A percentile compares a stretch with the other conserved stretches of the same genome.
Conservation (phyloP, 768 basidiomycete species). For the Leccinum obscurum region DNA sequence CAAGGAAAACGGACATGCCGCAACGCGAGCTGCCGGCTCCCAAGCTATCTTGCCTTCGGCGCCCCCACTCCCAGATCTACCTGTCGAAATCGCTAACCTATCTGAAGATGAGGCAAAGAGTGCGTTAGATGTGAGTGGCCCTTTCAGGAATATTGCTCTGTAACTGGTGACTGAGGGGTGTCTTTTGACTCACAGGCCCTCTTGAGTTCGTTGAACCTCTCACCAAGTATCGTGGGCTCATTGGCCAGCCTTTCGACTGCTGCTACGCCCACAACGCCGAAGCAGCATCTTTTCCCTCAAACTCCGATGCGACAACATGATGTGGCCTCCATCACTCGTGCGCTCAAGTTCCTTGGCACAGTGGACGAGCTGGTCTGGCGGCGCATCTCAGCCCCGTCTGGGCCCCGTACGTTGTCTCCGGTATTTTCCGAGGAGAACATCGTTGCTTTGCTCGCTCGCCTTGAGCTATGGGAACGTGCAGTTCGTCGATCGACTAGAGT, state of each 20-base stretch:
- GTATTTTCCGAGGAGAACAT: constrained; percentile 29
- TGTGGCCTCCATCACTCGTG: constrained; percentile 21
- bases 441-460: constrained; percentile 23
- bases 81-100: constrained; percentile 17
- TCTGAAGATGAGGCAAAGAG: constrained; percentile 27
- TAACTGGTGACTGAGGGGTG: neutral
- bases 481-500: constrained; percentile 22
- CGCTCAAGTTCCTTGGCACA: constrained; percentile 26
- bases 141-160: neutral
- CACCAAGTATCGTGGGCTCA: neutral
- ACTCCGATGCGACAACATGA: constrained; percentile 13
- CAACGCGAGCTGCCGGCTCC: neutral
- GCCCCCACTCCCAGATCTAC: constrained; percentile 3
- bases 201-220: constrained; percentile 15
- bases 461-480: constrained; percentile 30
- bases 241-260: neutral
- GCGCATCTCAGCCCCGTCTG: constrained; percentile 13
- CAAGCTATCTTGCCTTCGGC: neutral
- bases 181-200: constrained; percentile 12
- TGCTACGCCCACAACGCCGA: neutral
- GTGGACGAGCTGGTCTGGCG: constrained; percentile 34
- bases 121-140: constrained; percentile 21
- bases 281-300: neutral
- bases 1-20: neutral
- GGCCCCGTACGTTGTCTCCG: constrained; percentile 10